Evolutionary conservation across 306 rosid genomes (phyloP), one percentile per base, ranked within the genome.

Genomic region (Malus orientalis): DNA sequence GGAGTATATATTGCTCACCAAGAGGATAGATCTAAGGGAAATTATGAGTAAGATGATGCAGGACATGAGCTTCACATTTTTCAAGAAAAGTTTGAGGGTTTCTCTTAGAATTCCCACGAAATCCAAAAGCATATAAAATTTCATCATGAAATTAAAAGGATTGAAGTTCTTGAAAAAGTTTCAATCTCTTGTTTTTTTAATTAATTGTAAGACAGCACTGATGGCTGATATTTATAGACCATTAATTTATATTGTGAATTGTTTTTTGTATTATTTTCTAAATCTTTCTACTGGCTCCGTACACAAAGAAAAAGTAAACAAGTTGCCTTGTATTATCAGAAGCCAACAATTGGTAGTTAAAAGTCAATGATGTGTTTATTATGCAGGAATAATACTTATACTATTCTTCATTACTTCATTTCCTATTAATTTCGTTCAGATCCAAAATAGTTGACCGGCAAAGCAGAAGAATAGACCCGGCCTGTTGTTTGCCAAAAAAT

Each of bases 21-120:
- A 32, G 63, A 81, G 19, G 64, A 72, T 13, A 19, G 81, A 71
- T 19, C 42, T 20, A 54, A 81, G 5, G 30, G 54, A 55, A 33
- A 81, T 30, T 54, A 53, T 42, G 77, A 71, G 65, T 4, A 71
- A 57, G 57, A 68, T 55, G 49, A 75, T 42, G 32, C 12, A 67
- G n/a, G 77, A 57, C 66, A 75, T 60, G 7, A 71, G 64, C 79
- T 47, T 75, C 29, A 71, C 65, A 59, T 78, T 78, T 58, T 33
- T 70, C 11, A 60, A 32, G 51, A 77, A 77, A 36, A 65, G 47
- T n/a, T 70, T 54, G 12, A 8, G 76, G 57, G 80, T 44, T 81
- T 77, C 69, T 38, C 44, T 47, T 3, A 80, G 68, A 53, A 54
- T 71, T 55, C 60, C 55, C 8, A 70, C 19, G 14, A 57, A 77